Evolutionary conservation across 306 rosid species (phyloP).

Genomic region (Myrica gale): DNA sequence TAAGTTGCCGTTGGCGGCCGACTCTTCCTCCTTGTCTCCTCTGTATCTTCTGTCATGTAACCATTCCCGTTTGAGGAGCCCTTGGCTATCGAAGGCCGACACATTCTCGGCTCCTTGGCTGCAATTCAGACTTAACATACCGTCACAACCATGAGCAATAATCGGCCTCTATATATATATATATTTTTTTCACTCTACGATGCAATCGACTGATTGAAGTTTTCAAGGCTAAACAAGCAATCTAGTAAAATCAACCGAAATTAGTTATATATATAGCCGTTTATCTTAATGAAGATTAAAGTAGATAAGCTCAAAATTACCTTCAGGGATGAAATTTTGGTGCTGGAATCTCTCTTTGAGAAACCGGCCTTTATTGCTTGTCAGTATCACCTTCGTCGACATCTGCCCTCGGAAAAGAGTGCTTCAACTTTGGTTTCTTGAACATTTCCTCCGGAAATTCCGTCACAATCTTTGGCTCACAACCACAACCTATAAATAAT

Average conservation of each 20-base stretch:
- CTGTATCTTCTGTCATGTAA: conserved; percentile 6
- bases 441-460: conserved; percentile 45
- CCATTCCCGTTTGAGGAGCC: conserved; percentile 25
- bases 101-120: conserved; percentile 29
- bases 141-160: background rate
- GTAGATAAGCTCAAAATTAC: conserved; percentile 25
- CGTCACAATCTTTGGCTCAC: conserved; percentile 57
- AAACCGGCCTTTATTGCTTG: conserved; percentile 30
- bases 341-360: conserved; percentile 29
- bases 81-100: conserved; percentile 13
- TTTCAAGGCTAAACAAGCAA: background rate
- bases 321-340: conserved; percentile 29
- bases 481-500: conserved; percentile 34
- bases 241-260: background rate
- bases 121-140: conserved; percentile 5
- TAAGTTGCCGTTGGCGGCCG: conserved; percentile 1
- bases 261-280: too few species aligned
- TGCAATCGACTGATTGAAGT: background rate
- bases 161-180: background rate
- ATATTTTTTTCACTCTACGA: background rate
- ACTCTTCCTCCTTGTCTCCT: conserved; percentile 21
- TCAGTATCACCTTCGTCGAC: conserved; percentile 17
- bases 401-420: conserved; percentile 20
- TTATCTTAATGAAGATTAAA: background rate
- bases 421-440: conserved; percentile 44